These are phyloP conservation scores for Vanrija humicola DNA, from an alignment of 1,284 basidiomycete species.

Conservation along the genomic window DNA sequence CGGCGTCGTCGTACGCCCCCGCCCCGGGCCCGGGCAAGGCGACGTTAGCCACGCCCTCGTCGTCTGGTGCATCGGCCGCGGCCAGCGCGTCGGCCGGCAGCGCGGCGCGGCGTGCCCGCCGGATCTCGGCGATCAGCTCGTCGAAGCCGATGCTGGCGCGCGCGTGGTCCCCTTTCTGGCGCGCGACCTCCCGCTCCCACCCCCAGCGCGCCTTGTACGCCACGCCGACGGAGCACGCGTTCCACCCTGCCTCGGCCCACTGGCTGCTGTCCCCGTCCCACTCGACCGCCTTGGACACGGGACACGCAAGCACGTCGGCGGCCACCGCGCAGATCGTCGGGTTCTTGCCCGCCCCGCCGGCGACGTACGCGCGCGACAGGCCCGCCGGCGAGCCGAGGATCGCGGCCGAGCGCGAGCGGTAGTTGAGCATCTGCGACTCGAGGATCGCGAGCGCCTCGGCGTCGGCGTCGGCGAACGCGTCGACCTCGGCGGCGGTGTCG, in stretches of 20 bases:
- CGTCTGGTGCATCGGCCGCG: slow-evolving; percentile 13
- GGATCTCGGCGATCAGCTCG: slow-evolving; percentile 12
- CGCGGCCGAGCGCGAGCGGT: slow-evolving; percentile 32
- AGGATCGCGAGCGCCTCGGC: slow-evolving; percentile 76
- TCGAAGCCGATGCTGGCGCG: slow-evolving; percentile 6
- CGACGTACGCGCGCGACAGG: slow-evolving; percentile 67
- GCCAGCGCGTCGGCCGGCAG: slow-evolving; percentile 27
- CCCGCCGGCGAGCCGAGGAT: slow-evolving; percentile 54
- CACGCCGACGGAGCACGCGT: slow-evolving; percentile 45
- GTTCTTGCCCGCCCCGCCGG: slow-evolving; percentile 77
- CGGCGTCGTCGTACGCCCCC: slow-evolving; percentile 22
- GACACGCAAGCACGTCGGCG: slow-evolving; percentile 72
- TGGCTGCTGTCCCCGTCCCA: slow-evolving; percentile 20
- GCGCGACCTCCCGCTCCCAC: slow-evolving; percentile 25
- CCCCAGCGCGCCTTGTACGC: slow-evolving; percentile 48
- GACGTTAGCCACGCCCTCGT: slow-evolving; percentile 32
- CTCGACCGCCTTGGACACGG: slow-evolving; percentile 54
- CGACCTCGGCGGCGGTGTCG: slow-evolving; percentile 21
- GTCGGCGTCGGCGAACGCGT: slow-evolving; percentile 42
- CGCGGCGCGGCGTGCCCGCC: slow-evolving; percentile 23
- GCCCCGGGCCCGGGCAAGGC: slow-evolving; percentile 20
- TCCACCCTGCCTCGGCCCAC: slow-evolving; percentile 38
- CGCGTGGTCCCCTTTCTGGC: background rate
- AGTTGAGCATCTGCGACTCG: slow-evolving; percentile 71
- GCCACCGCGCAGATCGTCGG: slow-evolving; percentile 67